These are phyloP conservation scores for Solanum peruvianum DNA, from an alignment of 257 asterid species.

Conservation along the genomic window DNA sequence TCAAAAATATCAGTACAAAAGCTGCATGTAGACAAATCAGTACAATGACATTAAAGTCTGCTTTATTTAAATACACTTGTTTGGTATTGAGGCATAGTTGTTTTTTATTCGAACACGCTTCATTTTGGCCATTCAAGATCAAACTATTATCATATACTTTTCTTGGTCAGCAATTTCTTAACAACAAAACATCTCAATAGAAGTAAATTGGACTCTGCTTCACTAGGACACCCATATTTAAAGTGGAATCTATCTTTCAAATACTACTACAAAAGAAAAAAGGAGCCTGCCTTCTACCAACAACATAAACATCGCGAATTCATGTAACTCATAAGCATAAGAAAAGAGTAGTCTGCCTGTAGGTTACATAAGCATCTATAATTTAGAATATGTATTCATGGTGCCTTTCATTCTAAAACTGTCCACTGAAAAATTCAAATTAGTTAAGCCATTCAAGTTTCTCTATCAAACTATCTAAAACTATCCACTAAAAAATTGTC, in stretches of 20 bases:
- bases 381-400: neutral
- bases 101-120: neutral
- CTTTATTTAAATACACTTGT: neutral
- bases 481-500: neutral
- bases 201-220: neutral
- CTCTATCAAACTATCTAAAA: neutral
- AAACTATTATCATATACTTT: neutral
- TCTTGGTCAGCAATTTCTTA: neutral
- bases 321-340: neutral
- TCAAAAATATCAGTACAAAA: neutral
- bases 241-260: neutral
- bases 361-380: neutral
- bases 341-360: neutral
- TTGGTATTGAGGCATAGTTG: neutral
- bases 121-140: neutral
- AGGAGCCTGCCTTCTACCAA: neutral
- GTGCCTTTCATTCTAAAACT: neutral
- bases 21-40: neutral
- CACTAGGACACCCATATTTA: neutral
- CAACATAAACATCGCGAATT: neutral
- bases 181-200: neutral
- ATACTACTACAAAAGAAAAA: neutral
- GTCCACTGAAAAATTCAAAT: neutral
- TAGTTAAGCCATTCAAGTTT: neutral
- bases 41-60: neutral